Base-by-base conservation (phyloP, 768 basidiomycete species). In the Xanthoconium stramineum region DNA sequence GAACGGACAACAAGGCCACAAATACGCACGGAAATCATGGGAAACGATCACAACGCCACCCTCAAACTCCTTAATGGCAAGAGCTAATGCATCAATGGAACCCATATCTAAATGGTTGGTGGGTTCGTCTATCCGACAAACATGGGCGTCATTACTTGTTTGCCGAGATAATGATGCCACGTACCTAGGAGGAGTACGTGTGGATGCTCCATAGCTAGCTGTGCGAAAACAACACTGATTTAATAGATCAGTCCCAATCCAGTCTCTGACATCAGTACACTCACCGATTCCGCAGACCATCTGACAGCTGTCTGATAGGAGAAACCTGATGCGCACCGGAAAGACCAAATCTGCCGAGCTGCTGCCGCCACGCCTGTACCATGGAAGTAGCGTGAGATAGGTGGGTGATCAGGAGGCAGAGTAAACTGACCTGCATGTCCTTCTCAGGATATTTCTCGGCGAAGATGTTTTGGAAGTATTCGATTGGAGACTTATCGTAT, bases 31-130 rank as follows among this genome's bases (percentile, higher is more conserved):
- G 89, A 99, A 99, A 75, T 99, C 96, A 78, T 98, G 97, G 47
- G 95, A 98, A 61, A 99, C 97, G 70, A 99, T 98, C 64, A 98
- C 97, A 39, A 99, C 97, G 66, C 97, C 96, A 57, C 97, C 97
- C 68, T 91, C 89, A 71, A 92, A 99, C 68, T 91, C 91, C 73
- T 96, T 97, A 80, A 99, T 98, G 48, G 97, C 96, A 28, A 74
- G 72, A 8, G 97, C 97, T 47, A 99, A 83, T 1, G 97, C 96
- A 70, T 98, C 96, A 72, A 99, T 99, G 30, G 93, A 95, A 61
- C 83, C 88, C 96, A 97, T 96, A 71, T 97, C 94, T 81, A 97
- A 83, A 74, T 98, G 94, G 72, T 97, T 98, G 39, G 94, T 98
- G 49, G 95, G 94, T 74, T 96, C 93, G 71, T 95, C 94, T 84